Base-by-base conservation (phyloP, 1,284 basidiomycete genomes). In the Meripilus lineatus region DNA sequence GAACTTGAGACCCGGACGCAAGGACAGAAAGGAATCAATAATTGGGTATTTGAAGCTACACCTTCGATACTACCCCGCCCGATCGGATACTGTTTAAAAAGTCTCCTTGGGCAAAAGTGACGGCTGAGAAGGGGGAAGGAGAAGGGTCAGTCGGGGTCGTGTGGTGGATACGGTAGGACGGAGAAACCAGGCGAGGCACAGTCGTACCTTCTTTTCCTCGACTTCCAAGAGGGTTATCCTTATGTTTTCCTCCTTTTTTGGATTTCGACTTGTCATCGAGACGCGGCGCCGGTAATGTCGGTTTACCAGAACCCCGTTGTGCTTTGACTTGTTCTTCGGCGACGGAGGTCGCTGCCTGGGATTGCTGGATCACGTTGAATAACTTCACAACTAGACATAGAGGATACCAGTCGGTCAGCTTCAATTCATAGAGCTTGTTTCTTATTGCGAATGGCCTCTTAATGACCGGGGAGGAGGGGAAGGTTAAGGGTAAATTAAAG, bases 301-400 rank as follows among this genome's bases (percentile, higher is more conserved):
- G 79, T 55, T 85, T 89, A 24, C 87, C 86, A 10, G 77, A 72
- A 3, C 88, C 88, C 54, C 82, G 70, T 17, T 68, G 60, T 13
- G 72, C 66, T 61, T 84, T 87, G 40, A 71, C 58, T 46, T 79
- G 72, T 57, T 81, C 78, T 20, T 69, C 72, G 15, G 71, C 72
- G 6, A 61, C 70, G 14, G 69, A 61, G 1, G 75, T 68, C 5
- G 72, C 73, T 6, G 71, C 64, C 55, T 90, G 87, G 8, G 86
- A 79, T 54, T 88, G 84, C 52, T 89, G 88, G 41, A 90, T 85
- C 2, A 75, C 79, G 56, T 90, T 90, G 67, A 90, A 90, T 11
- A 90, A 67, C 55, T 85, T 81, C 10, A 90, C 86, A 35, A 90
- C 87, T 90, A 5, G 21, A 28, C n/a, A 10, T n/a, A 30, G n/a